phyloP scores from a whole-genome alignment of 176 grass and related monocot genomes.

The Avena sativa region DNA sequence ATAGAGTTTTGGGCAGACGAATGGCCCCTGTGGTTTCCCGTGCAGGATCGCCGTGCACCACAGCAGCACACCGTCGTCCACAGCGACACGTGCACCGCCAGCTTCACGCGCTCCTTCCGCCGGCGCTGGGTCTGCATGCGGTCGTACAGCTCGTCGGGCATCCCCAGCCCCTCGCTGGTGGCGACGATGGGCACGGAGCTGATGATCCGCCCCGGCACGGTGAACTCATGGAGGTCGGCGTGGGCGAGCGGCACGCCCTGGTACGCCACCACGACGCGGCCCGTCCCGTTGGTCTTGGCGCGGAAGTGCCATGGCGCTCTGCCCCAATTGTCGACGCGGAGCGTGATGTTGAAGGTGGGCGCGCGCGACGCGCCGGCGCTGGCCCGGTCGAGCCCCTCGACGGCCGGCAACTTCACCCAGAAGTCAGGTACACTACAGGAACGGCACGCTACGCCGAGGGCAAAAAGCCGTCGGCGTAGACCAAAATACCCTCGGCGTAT shows the following conservation, averaged over 20 bases:
- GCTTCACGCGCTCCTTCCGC: not conserved
- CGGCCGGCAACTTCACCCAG: constrained; percentile 14
- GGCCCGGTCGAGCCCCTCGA: not conserved
- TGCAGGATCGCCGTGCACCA: constrained; percentile 27
- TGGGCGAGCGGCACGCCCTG: constrained; percentile 14
- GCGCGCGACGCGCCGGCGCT: not conserved
- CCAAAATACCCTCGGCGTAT: no score
- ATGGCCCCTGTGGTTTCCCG: not conserved
- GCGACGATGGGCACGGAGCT: constrained; percentile 19
- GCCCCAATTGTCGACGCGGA: constrained; percentile 7
- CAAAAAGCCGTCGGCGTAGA: no score
- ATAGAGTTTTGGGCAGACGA: not conserved
- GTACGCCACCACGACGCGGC: constrained; percentile 21
- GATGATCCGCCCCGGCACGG: not conserved
- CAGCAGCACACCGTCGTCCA: not conserved
- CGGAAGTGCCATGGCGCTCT: not conserved
- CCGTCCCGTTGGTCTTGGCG: not conserved
- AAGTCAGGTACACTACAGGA: not conserved
- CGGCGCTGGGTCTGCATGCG: constrained; percentile 11
- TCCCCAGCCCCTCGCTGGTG: not conserved
- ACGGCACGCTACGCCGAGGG: no score
- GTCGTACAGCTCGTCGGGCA: constrained; percentile 15
- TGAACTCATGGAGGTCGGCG: not conserved
- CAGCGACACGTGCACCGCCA: constrained; percentile 8
- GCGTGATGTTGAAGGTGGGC: constrained; percentile 24